Evolutionary conservation across 1,284 basidiomycete species (phyloP), one percentile per base, ranked within the genome.

Genomic region (Laetiporus sulphureus): DNA sequence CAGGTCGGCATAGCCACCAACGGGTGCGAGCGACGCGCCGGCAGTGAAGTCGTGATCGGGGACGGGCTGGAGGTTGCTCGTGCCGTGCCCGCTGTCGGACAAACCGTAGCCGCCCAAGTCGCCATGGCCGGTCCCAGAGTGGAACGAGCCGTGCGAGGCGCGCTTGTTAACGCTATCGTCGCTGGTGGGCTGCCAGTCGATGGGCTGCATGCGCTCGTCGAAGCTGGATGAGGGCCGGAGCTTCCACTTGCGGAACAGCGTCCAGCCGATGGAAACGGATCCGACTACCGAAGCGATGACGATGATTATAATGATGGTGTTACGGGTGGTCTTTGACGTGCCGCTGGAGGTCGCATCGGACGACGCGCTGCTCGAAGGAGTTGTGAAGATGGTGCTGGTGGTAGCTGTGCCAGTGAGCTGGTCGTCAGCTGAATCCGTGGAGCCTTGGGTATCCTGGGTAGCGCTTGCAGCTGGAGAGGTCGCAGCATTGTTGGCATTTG

Each of bases 161-260:
- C 41, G 13, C 41, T 45, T 6, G 25, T 75, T 60, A 49, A 65
- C 63, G 39, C 62, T 61, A 32, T 51, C 50, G 19, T 70, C 73
- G 43, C 57, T 64, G 22, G 74, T 73, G 16, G 84, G 83, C 57
- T 82, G 75, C 85, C 85, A 89, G 64, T 90, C 79, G 56, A 89
- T 84, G 49, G 90, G 89, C 40, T 82, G 76, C 66, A 91, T 79
- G 55, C 88, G 85, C 49, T 80, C 74, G 54, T 89, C 85, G 58
- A 92, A 92, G 56, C 78, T 73, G 59, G 77, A 74, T 32, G 85
- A 88, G 40, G 84, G 80, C 47, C 76, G 77, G 55, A 92, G 78
- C 69, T 92, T 92, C 85, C 85, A 91, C 65, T 91, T 92, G 67
- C 91, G 83, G 72, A 92, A 88, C 55, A 89, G 68, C 27, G 89